Evolutionary conservation across 2,329 filamentous ascomycete species (phyloP).

Genomic region (Botrytis medusae): DNA sequence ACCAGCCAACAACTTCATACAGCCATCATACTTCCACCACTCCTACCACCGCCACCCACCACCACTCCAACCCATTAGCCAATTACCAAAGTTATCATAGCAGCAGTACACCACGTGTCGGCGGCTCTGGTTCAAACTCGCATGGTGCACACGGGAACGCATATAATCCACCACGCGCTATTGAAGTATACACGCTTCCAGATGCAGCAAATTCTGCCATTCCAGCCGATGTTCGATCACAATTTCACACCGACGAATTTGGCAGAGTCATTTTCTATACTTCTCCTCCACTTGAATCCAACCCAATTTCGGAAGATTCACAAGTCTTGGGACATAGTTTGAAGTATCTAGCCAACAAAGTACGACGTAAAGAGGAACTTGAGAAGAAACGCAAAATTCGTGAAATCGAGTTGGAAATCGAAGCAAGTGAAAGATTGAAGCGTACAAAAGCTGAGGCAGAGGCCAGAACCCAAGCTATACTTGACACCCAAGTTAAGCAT

Average conservation of each 20-base stretch:
- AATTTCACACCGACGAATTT: conserved; percentile 65
- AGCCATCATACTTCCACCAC: conserved; percentile 28
- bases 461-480: conserved; percentile 24
- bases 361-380: conserved; percentile 40
- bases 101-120: conserved; percentile 28
- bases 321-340: conserved; percentile 48
- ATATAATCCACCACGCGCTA: conserved; percentile 59
- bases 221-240: conserved; percentile 60
- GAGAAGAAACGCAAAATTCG: conserved; percentile 37
- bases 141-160: conserved; percentile 37
- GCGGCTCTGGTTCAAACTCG: conserved; percentile 24
- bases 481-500: conserved; percentile 28
- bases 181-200: conserved; percentile 64
- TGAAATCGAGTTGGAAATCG: conserved; percentile 33
- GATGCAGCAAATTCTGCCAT: conserved; percentile 65
- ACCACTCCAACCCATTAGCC: conserved; percentile 31
- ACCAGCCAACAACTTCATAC: conserved; percentile 31
- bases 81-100: conserved; percentile 34
- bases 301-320: conserved; percentile 32
- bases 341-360: conserved; percentile 50
- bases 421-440: conserved; percentile 35
- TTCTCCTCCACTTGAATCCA: conserved; percentile 56
- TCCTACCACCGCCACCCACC: conserved; percentile 31
- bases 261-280: conserved; percentile 69
- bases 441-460: conserved; percentile 30